Percentiles rank a stretch among this genome's conserved stretches.
phyloP scores from a whole-genome alignment of 441 rosid genomes.

The Mallotus japonicus region DNA sequence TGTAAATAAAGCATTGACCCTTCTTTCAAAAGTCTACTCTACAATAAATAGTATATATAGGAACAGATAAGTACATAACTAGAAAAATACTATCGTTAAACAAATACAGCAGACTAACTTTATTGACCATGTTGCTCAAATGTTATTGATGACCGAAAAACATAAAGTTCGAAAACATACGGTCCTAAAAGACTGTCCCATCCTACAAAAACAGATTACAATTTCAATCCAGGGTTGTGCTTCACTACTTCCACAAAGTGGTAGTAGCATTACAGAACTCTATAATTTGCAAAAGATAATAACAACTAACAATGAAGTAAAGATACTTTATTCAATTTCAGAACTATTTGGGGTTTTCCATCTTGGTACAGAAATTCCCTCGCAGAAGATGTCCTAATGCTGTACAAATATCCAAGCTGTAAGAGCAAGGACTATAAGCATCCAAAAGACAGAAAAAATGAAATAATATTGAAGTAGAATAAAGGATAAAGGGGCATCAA shows the following conservation, averaged over 20 bases:
- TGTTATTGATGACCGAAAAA: background rate
- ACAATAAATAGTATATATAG: background rate
- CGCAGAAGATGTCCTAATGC: background rate
- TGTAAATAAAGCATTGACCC: background rate
- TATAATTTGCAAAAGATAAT: constrained; percentile 1
- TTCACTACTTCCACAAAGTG: background rate
- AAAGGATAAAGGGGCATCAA: background rate
- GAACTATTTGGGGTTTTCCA: background rate
- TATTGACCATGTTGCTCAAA: constrained; percentile 4
- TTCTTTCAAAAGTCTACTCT: constrained; percentile 1
- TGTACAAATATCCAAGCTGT: background rate
- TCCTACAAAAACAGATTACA: background rate
- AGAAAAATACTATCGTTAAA: background rate
- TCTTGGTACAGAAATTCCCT: background rate
- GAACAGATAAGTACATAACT: background rate
- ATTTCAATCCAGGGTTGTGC: background rate
- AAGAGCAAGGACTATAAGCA: background rate
- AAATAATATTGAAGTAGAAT: background rate
- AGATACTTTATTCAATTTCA: background rate
- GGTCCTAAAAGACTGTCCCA: background rate
- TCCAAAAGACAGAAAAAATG: background rate
- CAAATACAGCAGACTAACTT: background rate
- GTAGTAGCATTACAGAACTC: background rate
- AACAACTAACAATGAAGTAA: background rate
- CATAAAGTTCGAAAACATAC: background rate